These are phyloP conservation scores for Aspergillus niger DNA, from an alignment of 2,329 filamentous ascomycete genomes.

Conservation along the genomic window DNA sequence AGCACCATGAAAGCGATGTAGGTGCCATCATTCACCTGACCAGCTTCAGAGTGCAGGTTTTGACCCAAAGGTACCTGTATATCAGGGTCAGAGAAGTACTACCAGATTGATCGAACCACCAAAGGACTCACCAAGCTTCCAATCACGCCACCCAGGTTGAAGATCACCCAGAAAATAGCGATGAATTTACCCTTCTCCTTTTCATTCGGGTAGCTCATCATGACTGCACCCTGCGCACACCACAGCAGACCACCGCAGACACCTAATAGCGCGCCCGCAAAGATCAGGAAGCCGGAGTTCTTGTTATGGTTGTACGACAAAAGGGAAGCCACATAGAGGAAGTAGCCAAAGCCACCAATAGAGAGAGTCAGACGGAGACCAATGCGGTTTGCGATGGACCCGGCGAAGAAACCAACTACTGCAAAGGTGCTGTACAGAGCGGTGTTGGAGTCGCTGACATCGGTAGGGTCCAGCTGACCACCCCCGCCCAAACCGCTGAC, in stretches of 20 bases:
- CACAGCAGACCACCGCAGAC: slow-evolving; percentile 53
- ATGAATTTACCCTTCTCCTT: slow-evolving; percentile 84
- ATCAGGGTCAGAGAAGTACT: background rate
- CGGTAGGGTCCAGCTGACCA: slow-evolving; percentile 59
- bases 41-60: slow-evolving; percentile 46
- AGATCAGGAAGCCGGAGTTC: slow-evolving; percentile 52
- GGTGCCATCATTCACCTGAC: slow-evolving; percentile 66
- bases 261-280: slow-evolving; percentile 53
- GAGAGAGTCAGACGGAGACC: slow-evolving; percentile 47
- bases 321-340: slow-evolving; percentile 52
- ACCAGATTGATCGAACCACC: background rate
- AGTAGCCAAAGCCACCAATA: slow-evolving; percentile 52
- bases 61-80: slow-evolving; percentile 48
- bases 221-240: slow-evolving; percentile 55
- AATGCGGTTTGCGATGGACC: slow-evolving; percentile 50
- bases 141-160: slow-evolving; percentile 88
- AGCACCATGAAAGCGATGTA: slow-evolving; percentile 87
- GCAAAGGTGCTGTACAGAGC: slow-evolving; percentile 74
- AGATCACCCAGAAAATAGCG: slow-evolving; percentile 91
- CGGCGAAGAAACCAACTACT: slow-evolving; percentile 64
- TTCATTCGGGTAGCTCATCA: slow-evolving; percentile 83
- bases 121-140: slow-evolving; percentile 64
- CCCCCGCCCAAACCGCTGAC: slow-evolving; percentile 66
- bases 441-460: slow-evolving; percentile 67
- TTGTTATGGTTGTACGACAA: slow-evolving; percentile 54